These are phyloP conservation scores for Graphilbum sp. DNA, from an alignment of 2,329 filamentous ascomycete genomes.

Conservation along the genomic window DNA sequence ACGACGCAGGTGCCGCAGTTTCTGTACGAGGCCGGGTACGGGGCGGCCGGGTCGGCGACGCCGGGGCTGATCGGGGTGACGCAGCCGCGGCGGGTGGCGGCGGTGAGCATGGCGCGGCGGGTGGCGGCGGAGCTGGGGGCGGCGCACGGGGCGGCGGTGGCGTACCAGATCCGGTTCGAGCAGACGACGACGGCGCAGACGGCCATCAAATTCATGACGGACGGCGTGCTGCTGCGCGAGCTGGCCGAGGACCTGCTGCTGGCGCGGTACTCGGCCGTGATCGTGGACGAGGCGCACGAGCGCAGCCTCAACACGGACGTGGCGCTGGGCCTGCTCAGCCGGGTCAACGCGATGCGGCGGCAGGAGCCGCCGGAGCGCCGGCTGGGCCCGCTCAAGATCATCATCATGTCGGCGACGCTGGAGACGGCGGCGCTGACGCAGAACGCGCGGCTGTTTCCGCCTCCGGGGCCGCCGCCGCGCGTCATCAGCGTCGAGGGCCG, in stretches of 20 bases:
- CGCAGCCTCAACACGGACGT: slow-evolving; percentile 96
- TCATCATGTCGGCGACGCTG: slow-evolving; percentile 97
- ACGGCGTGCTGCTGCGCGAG: slow-evolving; percentile 86
- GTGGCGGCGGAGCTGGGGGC: slow-evolving; percentile 73
- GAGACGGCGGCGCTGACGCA: slow-evolving; percentile 79
- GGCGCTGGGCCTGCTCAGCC: slow-evolving; percentile 89
- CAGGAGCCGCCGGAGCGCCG: slow-evolving; percentile 44
- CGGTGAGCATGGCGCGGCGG: slow-evolving; percentile 90
- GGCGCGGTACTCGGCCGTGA: slow-evolving; percentile 77
- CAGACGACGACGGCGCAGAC: slow-evolving; percentile 66
- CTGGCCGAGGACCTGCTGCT: slow-evolving; percentile 79
- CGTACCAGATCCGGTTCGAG: slow-evolving; percentile 92
- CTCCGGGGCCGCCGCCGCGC: slow-evolving; percentile 59
- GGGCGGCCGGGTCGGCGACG: slow-evolving; percentile 58
- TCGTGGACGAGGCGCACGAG: slow-evolving; percentile 96
- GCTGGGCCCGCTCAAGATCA: slow-evolving; percentile 67
- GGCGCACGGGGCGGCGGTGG: slow-evolving; percentile 61
- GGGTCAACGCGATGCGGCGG: slow-evolving; percentile 71
- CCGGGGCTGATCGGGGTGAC: slow-evolving; percentile 91
- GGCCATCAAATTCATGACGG: slow-evolving; percentile 96
- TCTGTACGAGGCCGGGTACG: slow-evolving; percentile 85
- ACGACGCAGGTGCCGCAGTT: slow-evolving; percentile 97
- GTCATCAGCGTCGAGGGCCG: slow-evolving; percentile 81
- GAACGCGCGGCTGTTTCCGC: slow-evolving; percentile 64
- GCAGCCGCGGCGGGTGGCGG: slow-evolving; percentile 84